phyloP scores from a whole-genome alignment of 805 yeast genomes.

The Candida krabiensis region DNA sequence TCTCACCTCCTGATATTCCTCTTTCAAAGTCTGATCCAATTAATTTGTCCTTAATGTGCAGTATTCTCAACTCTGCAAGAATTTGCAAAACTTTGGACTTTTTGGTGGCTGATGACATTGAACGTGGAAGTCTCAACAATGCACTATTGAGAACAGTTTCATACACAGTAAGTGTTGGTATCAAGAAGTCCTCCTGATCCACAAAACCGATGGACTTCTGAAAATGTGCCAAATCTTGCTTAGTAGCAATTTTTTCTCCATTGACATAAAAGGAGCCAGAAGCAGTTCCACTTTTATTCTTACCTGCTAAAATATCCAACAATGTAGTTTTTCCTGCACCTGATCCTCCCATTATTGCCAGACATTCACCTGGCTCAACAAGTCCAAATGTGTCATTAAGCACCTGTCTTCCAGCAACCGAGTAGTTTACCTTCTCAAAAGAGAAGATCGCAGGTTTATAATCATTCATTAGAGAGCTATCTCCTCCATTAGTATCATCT shows the following conservation, averaged over 20 bases:
- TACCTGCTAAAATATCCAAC: slow-evolving; percentile 86
- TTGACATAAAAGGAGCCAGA: slow-evolving; percentile 73
- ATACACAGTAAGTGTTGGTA: slow-evolving; percentile 92
- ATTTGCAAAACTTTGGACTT: slow-evolving; percentile 81
- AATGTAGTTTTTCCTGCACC: slow-evolving; percentile 98
- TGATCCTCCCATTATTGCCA: slow-evolving; percentile 98
- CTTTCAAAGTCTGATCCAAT: slow-evolving; percentile 88
- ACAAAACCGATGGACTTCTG: slow-evolving; percentile 85
- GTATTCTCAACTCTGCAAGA: slow-evolving; percentile 78
- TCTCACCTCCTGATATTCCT: slow-evolving; percentile 94
- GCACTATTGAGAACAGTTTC: slow-evolving; percentile 96
- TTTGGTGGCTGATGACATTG: slow-evolving; percentile 74
- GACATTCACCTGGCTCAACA: slow-evolving; percentile 82
- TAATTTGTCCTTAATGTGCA: slow-evolving; percentile 76
- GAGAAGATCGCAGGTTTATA: slow-evolving; percentile 71
- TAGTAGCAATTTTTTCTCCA: slow-evolving; percentile 48
- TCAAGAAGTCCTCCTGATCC: slow-evolving; percentile 88
- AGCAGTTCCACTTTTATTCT: slow-evolving; percentile 72
- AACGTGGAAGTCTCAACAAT: slow-evolving; percentile 75
- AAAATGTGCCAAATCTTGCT: slow-evolving; percentile 42
- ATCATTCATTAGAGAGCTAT: slow-evolving; percentile 40
- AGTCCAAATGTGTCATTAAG: slow-evolving; percentile 68
- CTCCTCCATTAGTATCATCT: slow-evolving; percentile 37
- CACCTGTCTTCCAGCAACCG: slow-evolving; percentile 51
- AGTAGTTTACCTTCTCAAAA: slow-evolving; percentile 71